Evolutionary conservation across 1,284 basidiomycete species (phyloP), one percentile per base, ranked within the genome.

Genomic region (Rhodotorula glutinis): DNA sequence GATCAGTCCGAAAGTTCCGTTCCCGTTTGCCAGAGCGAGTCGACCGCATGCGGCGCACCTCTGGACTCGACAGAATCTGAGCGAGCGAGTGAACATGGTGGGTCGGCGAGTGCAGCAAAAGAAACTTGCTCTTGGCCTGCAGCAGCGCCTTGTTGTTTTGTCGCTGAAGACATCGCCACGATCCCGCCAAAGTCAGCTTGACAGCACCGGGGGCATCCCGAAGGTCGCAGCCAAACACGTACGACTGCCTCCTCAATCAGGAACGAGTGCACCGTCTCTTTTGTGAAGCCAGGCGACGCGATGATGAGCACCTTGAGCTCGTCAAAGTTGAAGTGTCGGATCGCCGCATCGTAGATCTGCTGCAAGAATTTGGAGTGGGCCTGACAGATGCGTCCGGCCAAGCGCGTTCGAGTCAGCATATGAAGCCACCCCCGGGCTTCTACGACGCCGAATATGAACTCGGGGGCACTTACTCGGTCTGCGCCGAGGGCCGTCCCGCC

Each of bases 1-100:
- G 43, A 16, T 44, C 43, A 21, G 43, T 16, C 4, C 5, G 43
- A 16, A 7, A 16, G 7, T 4, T 21, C 14, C 14, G 43, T 4
- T 9, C 21, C 7, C 17, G 43, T 4, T 44, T 16, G 8, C 4
- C 14, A 4, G 43, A 16, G 5, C 43, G 21, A 16, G 4, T 44
- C 8, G 21, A 44, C 17, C 8, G 43, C 17, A 4, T 5, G 17
- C 61, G 59, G 53, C 82, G 58, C 71, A 92, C 92, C 82, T 95
- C 91, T 0, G 95, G 92, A 76, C 92, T 95, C 75, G 93, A 89
- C 73, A 99, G 80, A 17, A 97, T 92, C 75, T 98, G 94, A 56
- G 95, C 88, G 53, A 99, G 81, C 75, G 92, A 92, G 77, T 98
- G 96, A 8, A 99, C 92, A 80, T 99, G 95, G 13, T 92, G 86